Evolutionary conservation across 192 early-diverging fungal genomes (phyloP), one percentile per base, ranked within the genome.

Genomic region (Entrophospora sp.): DNA sequence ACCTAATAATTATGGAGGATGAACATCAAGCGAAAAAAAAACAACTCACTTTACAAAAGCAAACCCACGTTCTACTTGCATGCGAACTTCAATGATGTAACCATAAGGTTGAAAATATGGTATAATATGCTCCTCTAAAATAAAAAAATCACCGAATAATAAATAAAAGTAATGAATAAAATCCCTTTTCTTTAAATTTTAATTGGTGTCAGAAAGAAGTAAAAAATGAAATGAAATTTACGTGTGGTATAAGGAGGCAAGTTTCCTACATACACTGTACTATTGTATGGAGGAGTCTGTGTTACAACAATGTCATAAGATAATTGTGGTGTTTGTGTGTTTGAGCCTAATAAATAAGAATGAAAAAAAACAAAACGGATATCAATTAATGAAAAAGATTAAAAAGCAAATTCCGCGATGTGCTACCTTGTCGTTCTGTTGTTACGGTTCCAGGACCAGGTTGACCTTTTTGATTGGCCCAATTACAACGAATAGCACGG

Each of bases 51-150:
- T 92, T 65, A 94, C 81, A 76, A 96, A 96, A 9, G 88, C 92
- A 70, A 88, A 96, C 13, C 94, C 94, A 66, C 90, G 89, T 46
- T 94, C 94, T n/a, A 83, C 79, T 73, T 93, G 92, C 69, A 96
- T 70, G 48, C 89, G 85, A 45, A 93, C 69, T 64, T 93, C 91
- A 18, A 85, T 73, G 28, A 92, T 81, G 67, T 77, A 86, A 8
- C 93, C 93, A 69, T 77, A 94, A 24, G 73, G 73, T 68, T 88
- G 85, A 80, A 95, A 92, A 66, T 82, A 84, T 24, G 78, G 79
- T 31, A 82, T 69, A 69, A 89, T 77, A 67, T 88, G 90, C 51
- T 83, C 75, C 67, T 89, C 85, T 81, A 44, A 9, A 60, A 68
- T 46, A 49, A 43, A 25, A 44, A 20, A 20, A 49, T 38, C 16